These are phyloP conservation scores for Xylaria longipes DNA, from an alignment of 495 filamentous ascomycete genomes.

Conservation along the genomic window DNA sequence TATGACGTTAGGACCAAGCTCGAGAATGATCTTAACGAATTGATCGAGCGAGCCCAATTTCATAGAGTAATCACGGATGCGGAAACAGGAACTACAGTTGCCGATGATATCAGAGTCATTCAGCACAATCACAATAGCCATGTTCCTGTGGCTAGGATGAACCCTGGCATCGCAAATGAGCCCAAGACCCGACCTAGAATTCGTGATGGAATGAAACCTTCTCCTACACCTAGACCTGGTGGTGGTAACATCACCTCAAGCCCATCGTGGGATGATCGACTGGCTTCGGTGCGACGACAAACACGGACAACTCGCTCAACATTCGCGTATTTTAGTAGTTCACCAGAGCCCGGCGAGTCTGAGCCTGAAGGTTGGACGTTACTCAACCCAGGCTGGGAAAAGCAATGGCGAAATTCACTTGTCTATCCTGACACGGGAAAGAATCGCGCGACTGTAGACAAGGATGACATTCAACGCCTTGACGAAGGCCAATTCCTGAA, in stretches of 20 bases:
- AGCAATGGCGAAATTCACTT: conserved; percentile 63
- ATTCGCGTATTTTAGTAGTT: conserved; percentile 9
- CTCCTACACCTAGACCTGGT: not conserved
- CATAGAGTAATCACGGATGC: conserved; percentile 12
- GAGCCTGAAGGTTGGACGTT: conserved; percentile 50
- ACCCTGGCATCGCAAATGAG: not conserved
- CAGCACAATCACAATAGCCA: conserved; percentile 28
- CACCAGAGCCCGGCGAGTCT: conserved; percentile 22
- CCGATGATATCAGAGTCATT: conserved; percentile 36
- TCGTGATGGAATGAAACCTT: conserved; percentile 10
- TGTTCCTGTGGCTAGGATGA: too few species aligned
- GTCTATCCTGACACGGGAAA: conserved; percentile 72
- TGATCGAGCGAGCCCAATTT: conserved; percentile 16
- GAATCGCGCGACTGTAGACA: conserved; percentile 76
- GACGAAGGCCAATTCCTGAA: conserved; percentile 89
- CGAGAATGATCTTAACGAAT: conserved; percentile 24
- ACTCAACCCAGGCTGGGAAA: conserved; percentile 49
- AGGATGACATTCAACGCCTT: conserved; percentile 78
- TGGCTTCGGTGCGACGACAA: conserved; percentile 7
- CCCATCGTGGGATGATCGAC: not conserved
- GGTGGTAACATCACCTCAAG: not conserved
- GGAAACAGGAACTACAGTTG: not conserved
- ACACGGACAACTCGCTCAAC: conserved; percentile 30
- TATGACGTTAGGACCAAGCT: conserved; percentile 27
- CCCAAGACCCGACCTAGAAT: conserved; percentile 3